Evolutionary conservation across 441 rosid genomes (phyloP).

Genomic region (Aleurites moluccanus): DNA sequence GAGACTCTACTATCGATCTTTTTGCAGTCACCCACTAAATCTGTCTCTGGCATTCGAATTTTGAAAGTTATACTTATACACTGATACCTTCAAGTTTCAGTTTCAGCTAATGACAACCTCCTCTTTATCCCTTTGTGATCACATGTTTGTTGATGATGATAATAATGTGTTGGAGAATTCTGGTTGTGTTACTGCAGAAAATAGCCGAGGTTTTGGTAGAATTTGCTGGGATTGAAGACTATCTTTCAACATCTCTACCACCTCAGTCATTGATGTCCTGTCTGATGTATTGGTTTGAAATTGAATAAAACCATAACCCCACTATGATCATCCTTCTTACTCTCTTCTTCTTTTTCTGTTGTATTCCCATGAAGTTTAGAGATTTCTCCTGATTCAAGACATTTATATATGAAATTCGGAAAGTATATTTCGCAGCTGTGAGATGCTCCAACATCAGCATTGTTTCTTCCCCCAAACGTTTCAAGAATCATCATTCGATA

Average conservation of each 20-base stretch:
- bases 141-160: background rate
- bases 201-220: slow-evolving; percentile 23
- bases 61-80: too few species aligned
- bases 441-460: background rate
- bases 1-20: too few species aligned
- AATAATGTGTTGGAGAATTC: background rate
- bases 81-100: too few species aligned
- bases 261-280: slow-evolving; percentile 35
- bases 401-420: background rate
- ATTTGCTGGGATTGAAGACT: slow-evolving; percentile 20
- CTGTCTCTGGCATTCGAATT: too few species aligned
- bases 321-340: slow-evolving; percentile 29
- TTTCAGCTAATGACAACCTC: too few species aligned
- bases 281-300: slow-evolving; percentile 31
- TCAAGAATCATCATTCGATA: background rate
- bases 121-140: background rate
- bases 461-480: slow-evolving; percentile 22
- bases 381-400: background rate
- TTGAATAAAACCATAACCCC: slow-evolving; percentile 40
- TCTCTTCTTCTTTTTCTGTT: slow-evolving; percentile 25
- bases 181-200: background rate
- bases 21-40: too few species aligned
- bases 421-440: background rate
- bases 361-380: background rate
- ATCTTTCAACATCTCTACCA: slow-evolving; percentile 34